Conservation (phyloP, 768 basidiomycete species). For the Kwoniella sp. region DNA sequence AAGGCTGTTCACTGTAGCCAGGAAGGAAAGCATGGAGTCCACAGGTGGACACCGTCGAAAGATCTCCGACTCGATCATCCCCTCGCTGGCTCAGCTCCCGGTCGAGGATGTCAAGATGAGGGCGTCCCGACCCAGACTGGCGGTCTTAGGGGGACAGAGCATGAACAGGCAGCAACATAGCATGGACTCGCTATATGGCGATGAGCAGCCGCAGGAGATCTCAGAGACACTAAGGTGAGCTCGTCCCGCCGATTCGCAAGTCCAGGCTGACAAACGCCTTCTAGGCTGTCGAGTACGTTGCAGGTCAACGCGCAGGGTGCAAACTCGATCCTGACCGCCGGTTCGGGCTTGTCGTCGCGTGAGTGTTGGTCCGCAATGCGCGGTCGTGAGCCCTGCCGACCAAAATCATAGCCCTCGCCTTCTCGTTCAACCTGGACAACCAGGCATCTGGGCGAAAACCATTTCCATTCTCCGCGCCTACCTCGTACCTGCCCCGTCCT, state of each 20-base stretch:
- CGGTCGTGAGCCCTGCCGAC: not conserved
- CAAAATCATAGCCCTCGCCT: conserved; percentile 15
- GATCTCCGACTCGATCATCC: conserved; percentile 27
- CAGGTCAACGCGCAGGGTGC: conserved; percentile 21
- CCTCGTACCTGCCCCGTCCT: conserved; percentile 12
- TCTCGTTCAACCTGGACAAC: conserved; percentile 22
- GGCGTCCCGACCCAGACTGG: conserved; percentile 11
- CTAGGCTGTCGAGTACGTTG: conserved; percentile 23
- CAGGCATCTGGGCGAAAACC: too few relatives aligned
- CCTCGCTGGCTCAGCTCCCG: conserved; percentile 1
- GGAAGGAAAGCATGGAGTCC: conserved; percentile 32
- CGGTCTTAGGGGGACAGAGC: conserved; percentile 17
- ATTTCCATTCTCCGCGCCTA: conserved; percentile 15
- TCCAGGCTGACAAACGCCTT: not conserved
- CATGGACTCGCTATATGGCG: conserved; percentile 22
- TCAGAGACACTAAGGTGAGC: conserved; percentile 29
- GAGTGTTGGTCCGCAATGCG: not conserved
- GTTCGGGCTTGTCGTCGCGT: conserved; percentile 29
- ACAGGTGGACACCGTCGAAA: conserved; percentile 35
- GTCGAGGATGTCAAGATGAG: conserved; percentile 6
- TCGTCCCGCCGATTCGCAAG: not conserved
- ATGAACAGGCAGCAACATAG: conserved; percentile 31
- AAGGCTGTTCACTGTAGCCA: conserved; percentile 36
- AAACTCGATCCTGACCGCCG: conserved; percentile 15
- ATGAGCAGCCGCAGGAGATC: conserved; percentile 17